Evolutionary conservation across 176 grass and related monocot species (phyloP).

Genomic region (Alloteropsis semialata): DNA sequence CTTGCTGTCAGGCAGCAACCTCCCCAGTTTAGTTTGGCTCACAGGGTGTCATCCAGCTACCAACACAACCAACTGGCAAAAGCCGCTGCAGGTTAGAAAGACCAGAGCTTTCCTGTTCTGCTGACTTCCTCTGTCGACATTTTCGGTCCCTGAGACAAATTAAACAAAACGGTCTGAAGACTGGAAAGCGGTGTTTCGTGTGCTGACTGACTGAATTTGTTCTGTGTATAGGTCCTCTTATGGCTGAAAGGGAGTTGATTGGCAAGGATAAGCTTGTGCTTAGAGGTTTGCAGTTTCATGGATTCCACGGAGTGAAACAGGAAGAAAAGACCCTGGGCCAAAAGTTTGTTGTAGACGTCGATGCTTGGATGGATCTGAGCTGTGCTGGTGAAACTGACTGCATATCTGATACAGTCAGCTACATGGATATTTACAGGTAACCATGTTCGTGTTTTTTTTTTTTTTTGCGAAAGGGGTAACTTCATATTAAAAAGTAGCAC

Average conservation of each 20-base stretch:
- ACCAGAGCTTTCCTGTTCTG: not conserved
- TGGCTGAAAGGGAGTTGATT: conserved; percentile 44
- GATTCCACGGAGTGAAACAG: conserved; percentile 72
- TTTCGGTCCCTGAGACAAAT: not conserved
- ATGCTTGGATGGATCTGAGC: conserved; percentile 69
- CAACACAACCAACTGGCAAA: not conserved
- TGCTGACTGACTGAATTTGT: not conserved
- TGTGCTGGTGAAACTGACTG: conserved; percentile 54
- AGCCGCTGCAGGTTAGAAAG: not conserved
- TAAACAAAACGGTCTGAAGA: not conserved
- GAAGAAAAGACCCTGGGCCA: conserved; percentile 77
- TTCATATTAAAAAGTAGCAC: too few species aligned
- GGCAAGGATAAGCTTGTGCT: conserved; percentile 63
- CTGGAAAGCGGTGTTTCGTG: not conserved
- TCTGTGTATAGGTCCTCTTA: conserved; percentile 24
- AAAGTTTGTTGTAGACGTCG: conserved; percentile 67
- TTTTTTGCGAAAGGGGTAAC: too few species aligned
- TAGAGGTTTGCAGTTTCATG: conserved; percentile 71
- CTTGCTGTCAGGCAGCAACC: not conserved
- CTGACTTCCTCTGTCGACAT: not conserved
- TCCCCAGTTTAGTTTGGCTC: not conserved
- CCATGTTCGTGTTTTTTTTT: too few species aligned
- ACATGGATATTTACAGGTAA: conserved; percentile 76
- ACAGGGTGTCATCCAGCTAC: conserved; percentile 1
- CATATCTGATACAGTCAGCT: conserved; percentile 65